These are phyloP conservation scores for Candolleomyces aberdarensis DNA, from an alignment of 768 basidiomycete genomes.

Conservation along the genomic window DNA sequence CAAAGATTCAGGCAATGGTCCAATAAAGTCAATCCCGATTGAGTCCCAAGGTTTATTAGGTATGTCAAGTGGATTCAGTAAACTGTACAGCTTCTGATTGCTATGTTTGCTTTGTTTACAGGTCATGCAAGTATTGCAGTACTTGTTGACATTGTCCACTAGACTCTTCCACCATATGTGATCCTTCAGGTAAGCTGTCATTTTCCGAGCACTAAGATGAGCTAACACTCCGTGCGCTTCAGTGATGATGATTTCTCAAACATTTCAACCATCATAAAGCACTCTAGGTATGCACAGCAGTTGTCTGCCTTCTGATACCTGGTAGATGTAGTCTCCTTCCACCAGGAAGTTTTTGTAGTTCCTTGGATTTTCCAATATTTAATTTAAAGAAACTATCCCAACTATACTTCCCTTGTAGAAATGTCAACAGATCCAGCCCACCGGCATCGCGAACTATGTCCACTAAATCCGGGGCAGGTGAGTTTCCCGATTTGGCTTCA, in stretches of 20 bases:
- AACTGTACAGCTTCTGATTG: conserved; percentile 16
- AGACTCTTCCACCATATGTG: conserved; percentile 38
- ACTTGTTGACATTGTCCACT: conserved; percentile 15
- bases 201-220: conserved; percentile 31
- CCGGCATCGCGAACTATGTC: no score
- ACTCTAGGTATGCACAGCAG: conserved; percentile 21
- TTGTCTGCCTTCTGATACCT: conserved; percentile 2
- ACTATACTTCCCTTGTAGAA: conserved; percentile 5
- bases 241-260: conserved; percentile 26
- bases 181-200: conserved; percentile 22
- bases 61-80: conserved; percentile 16
- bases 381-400: conserved; percentile 15
- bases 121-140: conserved; percentile 24
- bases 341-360: conserved; percentile 15
- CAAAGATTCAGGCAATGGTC: conserved; percentile 10
- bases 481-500: no score
- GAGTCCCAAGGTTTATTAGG: conserved; percentile 16
- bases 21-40: conserved; percentile 11
- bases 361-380: conserved; percentile 8
- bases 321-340: conserved; percentile 10
- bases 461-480: no score
- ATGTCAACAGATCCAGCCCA: conserved; percentile 4
- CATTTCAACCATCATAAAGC: conserved; percentile 7
- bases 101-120: conserved; percentile 12
- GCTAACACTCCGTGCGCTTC: conserved; percentile 35